Percentiles rank a stretch among this genome's conserved stretches.
Conservation (phyloP, 2,329 filamentous ascomycete genomes). For the Fusarium aywerte region DNA sequence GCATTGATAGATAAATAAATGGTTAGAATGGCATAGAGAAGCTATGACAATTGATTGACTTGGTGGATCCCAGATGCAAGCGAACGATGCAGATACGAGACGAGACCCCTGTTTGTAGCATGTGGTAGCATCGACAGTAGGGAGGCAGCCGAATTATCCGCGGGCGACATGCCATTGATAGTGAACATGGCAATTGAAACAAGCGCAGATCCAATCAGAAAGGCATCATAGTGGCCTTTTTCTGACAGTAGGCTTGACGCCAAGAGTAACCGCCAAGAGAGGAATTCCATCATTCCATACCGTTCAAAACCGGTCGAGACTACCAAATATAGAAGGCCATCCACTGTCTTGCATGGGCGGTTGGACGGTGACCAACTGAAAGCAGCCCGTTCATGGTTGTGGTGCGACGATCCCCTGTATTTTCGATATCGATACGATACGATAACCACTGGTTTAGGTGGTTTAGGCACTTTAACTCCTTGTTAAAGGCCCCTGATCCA, state of each 20-base stretch:
- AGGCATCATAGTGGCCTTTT: background rate
- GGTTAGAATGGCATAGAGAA: constrained; percentile 25
- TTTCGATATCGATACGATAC: constrained; percentile 8
- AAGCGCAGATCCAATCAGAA: constrained; percentile 23
- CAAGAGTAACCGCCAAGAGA: constrained; percentile 8
- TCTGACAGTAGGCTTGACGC: background rate
- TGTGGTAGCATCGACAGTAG: constrained; percentile 26
- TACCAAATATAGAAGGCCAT: constrained; percentile 29
- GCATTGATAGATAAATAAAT: constrained; percentile 10
- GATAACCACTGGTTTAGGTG: background rate
- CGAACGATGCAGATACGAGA: constrained; percentile 16
- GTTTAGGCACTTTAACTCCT: background rate
- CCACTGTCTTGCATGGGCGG: constrained; percentile 18
- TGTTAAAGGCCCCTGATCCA: background rate
- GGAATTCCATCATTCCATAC: constrained; percentile 4
- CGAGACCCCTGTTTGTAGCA: constrained; percentile 18
- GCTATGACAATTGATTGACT: constrained; percentile 2
- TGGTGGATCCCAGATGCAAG: background rate
- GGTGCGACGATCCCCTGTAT: constrained; percentile 45
- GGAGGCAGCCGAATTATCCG: constrained; percentile 20
- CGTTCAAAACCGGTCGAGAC: constrained; percentile 6
- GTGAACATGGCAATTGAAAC: constrained; percentile 11
- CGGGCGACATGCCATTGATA: background rate
- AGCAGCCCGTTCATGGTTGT: constrained; percentile 25
- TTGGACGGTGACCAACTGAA: constrained; percentile 35